Conservation (phyloP, 306 rosid genomes). For the Prunus armeniaca region DNA sequence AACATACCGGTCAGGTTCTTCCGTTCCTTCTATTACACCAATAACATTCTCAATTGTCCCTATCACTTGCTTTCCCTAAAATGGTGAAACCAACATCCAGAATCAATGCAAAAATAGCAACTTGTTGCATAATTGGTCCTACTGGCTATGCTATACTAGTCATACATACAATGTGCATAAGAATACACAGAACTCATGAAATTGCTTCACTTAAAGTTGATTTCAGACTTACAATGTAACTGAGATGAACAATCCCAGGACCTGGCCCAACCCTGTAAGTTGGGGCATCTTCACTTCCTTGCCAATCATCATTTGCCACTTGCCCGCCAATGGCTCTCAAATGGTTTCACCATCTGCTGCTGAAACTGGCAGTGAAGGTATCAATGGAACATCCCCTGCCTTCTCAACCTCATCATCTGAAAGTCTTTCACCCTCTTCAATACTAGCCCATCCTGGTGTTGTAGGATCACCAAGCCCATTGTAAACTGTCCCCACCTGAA, state of each 20-base stretch:
- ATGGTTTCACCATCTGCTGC: slow-evolving; percentile 56
- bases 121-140: neutral
- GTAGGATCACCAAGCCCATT: slow-evolving; percentile 60
- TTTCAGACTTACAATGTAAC: slow-evolving; percentile 39
- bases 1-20: slow-evolving; percentile 70
- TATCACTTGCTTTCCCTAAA: slow-evolving; percentile 48
- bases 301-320: slow-evolving; percentile 68
- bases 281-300: slow-evolving; percentile 55
- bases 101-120: neutral
- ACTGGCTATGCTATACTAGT: too few species aligned
- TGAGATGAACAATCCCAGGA: slow-evolving; percentile 65
- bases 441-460: slow-evolving; percentile 74
- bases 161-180: neutral
- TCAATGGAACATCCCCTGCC: slow-evolving; percentile 50
- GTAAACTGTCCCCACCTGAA: slow-evolving; percentile 63
- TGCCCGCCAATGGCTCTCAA: slow-evolving; percentile 54
- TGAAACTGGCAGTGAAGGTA: slow-evolving; percentile 69
- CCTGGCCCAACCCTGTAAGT: slow-evolving; percentile 66
- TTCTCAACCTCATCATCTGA: slow-evolving; percentile 43
- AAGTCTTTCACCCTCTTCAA: slow-evolving; percentile 54
- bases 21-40: slow-evolving; percentile 69
- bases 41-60: slow-evolving; percentile 60
- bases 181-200: neutral
- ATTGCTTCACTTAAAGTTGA: neutral
- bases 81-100: slow-evolving; percentile 18